Base-by-base conservation (phyloP, 164 flowering plant species). In the Macadamia integrifolia region DNA sequence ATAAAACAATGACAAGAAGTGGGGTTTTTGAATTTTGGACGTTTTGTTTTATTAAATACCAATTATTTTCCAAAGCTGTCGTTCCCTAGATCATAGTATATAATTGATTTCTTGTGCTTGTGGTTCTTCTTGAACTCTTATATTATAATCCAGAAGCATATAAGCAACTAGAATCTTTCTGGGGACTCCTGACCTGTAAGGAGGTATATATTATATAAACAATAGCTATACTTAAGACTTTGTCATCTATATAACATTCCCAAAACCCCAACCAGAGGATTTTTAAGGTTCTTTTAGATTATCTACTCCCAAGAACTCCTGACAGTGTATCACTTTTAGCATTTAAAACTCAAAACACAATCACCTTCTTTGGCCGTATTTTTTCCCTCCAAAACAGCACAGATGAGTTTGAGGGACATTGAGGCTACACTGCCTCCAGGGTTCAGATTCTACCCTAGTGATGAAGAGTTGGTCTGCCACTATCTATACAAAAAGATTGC, bases 341-440 rank as follows among this genome's bases (percentile, higher is more conserved):
- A 14, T 12, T 53, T 53, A 14, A 66, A 55, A 66, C 69, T 15
- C 31, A 55, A 42, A 53, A 52, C 1, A 17, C 57, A 50, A 53
- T 53, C 53, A 49, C 13, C 59, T 58, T 13, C 13, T 1, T 53
- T 17, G 15, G 17, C 62, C 29, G 18, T 2, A 35, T 35, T 35
- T 10, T 31, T 15, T 29, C 42, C 1, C 23, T 35, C 61, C 35
- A 17, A 58, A 10, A 53, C n/a, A 14, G 42, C 44, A 59, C 14
- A 35, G 40, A 91, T 91, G 97, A 90, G 87, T 49, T 70, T 91
- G 55, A 87, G 82, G 69, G 91, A 85, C 67, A 76, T 91, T 50
- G 92, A 88, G 76, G 91, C 88, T 4, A 81, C 85, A 59, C 84
- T 90, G 49, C 96, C 92, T 9, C 93, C 96, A 49, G 96, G 96